Conservation (phyloP, 2,329 filamentous ascomycete genomes). For the Thelonectria rubi region DNA sequence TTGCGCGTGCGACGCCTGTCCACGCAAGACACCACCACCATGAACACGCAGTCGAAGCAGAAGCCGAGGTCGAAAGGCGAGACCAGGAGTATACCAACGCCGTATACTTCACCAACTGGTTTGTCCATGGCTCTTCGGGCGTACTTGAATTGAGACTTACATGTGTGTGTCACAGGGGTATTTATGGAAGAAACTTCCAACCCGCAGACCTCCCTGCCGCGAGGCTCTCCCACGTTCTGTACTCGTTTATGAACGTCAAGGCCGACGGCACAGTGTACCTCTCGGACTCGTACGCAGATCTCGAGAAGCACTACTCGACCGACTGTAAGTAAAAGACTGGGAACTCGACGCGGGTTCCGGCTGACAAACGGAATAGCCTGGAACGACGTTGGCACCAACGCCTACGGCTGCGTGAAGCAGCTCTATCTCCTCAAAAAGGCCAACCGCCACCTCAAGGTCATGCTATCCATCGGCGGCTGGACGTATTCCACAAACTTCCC, state of each 20-base stretch:
- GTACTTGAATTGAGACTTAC: not conserved
- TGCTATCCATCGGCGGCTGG: slow-evolving; percentile 85
- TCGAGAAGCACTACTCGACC: slow-evolving; percentile 32
- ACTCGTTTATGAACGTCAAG: slow-evolving; percentile 80
- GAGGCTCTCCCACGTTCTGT: slow-evolving; percentile 79
- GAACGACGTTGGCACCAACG: slow-evolving; percentile 70
- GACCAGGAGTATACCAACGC: slow-evolving; percentile 31
- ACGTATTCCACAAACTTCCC: slow-evolving; percentile 81
- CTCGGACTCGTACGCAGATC: slow-evolving; percentile 31
- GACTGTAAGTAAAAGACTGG: slow-evolving; percentile 27
- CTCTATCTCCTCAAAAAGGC: slow-evolving; percentile 78
- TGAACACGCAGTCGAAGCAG: not conserved
- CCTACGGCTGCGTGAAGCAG: slow-evolving; percentile 82
- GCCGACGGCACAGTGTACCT: slow-evolving; percentile 73
- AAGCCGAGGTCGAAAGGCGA: slow-evolving; percentile 29
- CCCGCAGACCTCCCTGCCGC: slow-evolving; percentile 74
- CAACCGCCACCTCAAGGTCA: slow-evolving; percentile 77
- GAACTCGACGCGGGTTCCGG: not conserved
- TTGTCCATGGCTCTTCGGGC: not conserved
- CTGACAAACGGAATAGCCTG: slow-evolving; percentile 40
- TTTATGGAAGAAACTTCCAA: slow-evolving; percentile 78
- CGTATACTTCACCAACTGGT: slow-evolving; percentile 35
- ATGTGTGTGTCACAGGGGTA: slow-evolving; percentile 58
- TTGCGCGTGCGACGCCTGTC: slow-evolving; percentile 36
- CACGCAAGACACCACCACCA: slow-evolving; percentile 2